Conservation (phyloP, 202 grass and related monocot genomes). For the Eragrostis tef region DNA sequence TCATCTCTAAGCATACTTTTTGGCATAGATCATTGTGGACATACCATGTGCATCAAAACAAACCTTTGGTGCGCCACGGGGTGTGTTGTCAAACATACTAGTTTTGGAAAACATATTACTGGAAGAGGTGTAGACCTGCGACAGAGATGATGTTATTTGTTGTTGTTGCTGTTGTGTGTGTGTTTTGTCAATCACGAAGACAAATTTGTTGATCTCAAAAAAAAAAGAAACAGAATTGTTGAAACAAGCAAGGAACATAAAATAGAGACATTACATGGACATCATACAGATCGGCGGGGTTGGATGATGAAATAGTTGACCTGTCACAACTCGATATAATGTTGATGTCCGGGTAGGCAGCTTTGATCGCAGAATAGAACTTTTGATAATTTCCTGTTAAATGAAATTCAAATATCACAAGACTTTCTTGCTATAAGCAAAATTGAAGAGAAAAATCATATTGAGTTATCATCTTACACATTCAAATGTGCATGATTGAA, state of each 20-base stretch:
- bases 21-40: neutral
- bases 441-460: neutral
- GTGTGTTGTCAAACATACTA: constrained; percentile 72
- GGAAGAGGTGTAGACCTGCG: constrained; percentile 76
- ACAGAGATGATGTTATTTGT: constrained; percentile 20
- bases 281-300: constrained; percentile 94
- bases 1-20: constrained; percentile 15
- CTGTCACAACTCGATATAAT: constrained; percentile 83
- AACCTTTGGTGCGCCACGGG: constrained; percentile 69
- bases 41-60: neutral
- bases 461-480: constrained; percentile 16
- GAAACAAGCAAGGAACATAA: constrained; percentile 13
- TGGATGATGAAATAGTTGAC: constrained; percentile 62
- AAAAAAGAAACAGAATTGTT: no score
- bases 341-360: constrained; percentile 78
- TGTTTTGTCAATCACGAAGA: constrained; percentile 22
- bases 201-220: neutral
- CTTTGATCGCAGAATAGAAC: constrained; percentile 85
- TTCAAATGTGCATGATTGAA: constrained; percentile 7
- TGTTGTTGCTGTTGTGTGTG: no score
- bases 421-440: constrained; percentile 13
- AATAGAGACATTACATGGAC: constrained; percentile 66
- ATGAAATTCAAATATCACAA: constrained; percentile 21
- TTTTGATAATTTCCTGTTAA: constrained; percentile 79
- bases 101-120: constrained; percentile 69